Base-by-base conservation (phyloP, 305 asterid species). In the Fraxinus greggii region DNA sequence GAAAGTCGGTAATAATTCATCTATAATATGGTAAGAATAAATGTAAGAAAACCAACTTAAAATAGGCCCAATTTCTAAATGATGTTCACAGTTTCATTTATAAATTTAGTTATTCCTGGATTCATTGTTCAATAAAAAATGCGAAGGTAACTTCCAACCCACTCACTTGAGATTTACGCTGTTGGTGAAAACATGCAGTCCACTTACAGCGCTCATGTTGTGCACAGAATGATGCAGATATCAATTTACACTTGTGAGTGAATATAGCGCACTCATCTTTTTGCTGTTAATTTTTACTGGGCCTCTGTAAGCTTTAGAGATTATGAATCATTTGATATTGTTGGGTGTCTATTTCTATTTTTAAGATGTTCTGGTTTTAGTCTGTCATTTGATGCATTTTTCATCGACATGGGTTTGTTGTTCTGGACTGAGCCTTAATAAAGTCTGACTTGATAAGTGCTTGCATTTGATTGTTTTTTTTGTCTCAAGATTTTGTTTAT, bases 281-380 rank as follows among this genome's bases (percentile, higher is more conserved):
- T 54, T n/a, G 24, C 8, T n/a, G 9, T 54, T n/a, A 54, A 92
- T 17, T 6, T 54, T 54, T n/a, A 54, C 65, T n/a, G 65, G 65
- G 65, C 24, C 24, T n/a, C 21, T 10, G 0, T 54, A 54, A 54
- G 65, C 65, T 54, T n/a, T n/a, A n/a, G 65, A 54, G 65, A n/a
- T n/a, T 54, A 54, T n/a, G 65, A 24, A 54, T n/a, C 65, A 54
- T 54, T n/a, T 48, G 21, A 48, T 48, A 45, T 3, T n/a, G 26
- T n/a, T 19, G 65, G 26, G 26, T 54, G 65, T 26, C 65, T 19
- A 54, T 54, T 54, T n/a, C 26, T 54, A 54, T 54, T 54, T 54
- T 54, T n/a, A 10, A 54, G 26, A 54, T 54, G 65, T 54, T n/a
- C 65, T 54, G 26, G 65, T n/a, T 54, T 54, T 54, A 54, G 24